Evolutionary conservation across 2,329 filamentous ascomycete species (phyloP), one percentile per base, ranked within the genome.

Genomic region (Neofusicoccum umdonicola): DNA sequence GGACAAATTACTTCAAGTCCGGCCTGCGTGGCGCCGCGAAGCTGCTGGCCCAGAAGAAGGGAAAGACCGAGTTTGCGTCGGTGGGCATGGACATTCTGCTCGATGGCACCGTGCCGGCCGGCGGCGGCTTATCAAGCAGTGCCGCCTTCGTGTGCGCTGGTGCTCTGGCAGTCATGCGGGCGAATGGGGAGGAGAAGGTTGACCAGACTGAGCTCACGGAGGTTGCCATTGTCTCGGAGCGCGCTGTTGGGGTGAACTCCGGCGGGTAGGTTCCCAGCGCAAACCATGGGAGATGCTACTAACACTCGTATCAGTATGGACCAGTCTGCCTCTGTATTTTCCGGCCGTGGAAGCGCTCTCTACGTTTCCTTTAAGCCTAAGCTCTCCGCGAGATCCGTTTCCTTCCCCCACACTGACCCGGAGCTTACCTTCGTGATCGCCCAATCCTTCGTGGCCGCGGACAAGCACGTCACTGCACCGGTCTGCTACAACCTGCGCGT

Each of bases 1-100:
- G 95, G 95, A 91, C 92, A 65, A 99, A 98, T 77, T 99, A 99
- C 83, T 98, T 99, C 86, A 96, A 95, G 81, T 91, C 92, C 62
- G 95, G 95, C 0, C 82, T 98, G 57, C 83, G 87, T 41, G 95
- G 93, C 35, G 94, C 94, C 0, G 80, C 97, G 64, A 86, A 91
- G 71, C 83, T 96, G 66, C 81, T 99, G 68, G 84, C 87, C 57
- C 79, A 83, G 74, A 87, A 88, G 78, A 89, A 89, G 75, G 74
- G 84, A 35, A 85, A 86, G 39, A 69, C 72, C 50, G 80, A 79
- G 52, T 90, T 92, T 73, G 83, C 82, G 48, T 89, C 92, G 2
- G 84, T 85, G 56, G 90, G 90, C 71, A 92, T 99, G 89, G 88
- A 96, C 70, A 86, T 98, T 61, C 81, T 98, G 62, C 89, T 97